Percentiles rank a stretch among this genome's conserved stretches.
phyloP scores from a whole-genome alignment of 106 monocot species.

The Chionographis japonica region DNA sequence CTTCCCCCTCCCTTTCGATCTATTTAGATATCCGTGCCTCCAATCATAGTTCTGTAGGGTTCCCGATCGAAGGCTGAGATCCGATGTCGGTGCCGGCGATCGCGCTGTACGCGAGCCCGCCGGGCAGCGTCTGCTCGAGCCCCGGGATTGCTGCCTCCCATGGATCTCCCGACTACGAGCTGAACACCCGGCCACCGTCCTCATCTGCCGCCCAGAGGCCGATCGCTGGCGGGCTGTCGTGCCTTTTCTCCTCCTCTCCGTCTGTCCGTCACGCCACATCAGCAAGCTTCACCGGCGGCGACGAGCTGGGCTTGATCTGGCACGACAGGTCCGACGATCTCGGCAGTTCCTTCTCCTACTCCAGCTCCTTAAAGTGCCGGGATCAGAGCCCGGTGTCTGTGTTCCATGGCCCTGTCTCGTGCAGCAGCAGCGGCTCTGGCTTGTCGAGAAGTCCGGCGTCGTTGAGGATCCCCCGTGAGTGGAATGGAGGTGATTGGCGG shows the following conservation, averaged over 20 bases:
- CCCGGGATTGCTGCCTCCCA: constrained; percentile 21
- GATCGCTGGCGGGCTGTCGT: constrained; percentile 66
- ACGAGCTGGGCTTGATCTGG: constrained; percentile 34
- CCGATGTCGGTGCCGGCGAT: constrained; percentile 86
- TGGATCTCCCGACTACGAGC: constrained; percentile 49
- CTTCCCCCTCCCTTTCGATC: not conserved
- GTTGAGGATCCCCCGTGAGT: constrained; percentile 22
- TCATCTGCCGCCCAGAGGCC: constrained; percentile 35
- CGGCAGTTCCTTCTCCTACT: constrained; percentile 52
- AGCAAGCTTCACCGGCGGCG: constrained; percentile 20
- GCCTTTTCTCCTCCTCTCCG: constrained; percentile 57
- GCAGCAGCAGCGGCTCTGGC: constrained; percentile 22
- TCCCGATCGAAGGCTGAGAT: not conserved
- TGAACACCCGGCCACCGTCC: constrained; percentile 32
- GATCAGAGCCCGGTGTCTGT: constrained; percentile 86
- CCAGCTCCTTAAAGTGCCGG: constrained; percentile 48
- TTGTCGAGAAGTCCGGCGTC: constrained; percentile 44
- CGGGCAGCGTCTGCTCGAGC: constrained; percentile 35
- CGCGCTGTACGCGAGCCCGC: constrained; percentile 71
- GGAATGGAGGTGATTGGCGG: constrained; percentile 26
- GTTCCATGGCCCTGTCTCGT: constrained; percentile 63
- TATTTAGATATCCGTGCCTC: not conserved
- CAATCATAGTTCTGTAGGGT: not conserved
- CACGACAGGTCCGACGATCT: constrained; percentile 57
- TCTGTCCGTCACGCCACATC: constrained; percentile 15